Conservation (phyloP, 805 yeast species). For the Saccharomyces paradoxus region DNA sequence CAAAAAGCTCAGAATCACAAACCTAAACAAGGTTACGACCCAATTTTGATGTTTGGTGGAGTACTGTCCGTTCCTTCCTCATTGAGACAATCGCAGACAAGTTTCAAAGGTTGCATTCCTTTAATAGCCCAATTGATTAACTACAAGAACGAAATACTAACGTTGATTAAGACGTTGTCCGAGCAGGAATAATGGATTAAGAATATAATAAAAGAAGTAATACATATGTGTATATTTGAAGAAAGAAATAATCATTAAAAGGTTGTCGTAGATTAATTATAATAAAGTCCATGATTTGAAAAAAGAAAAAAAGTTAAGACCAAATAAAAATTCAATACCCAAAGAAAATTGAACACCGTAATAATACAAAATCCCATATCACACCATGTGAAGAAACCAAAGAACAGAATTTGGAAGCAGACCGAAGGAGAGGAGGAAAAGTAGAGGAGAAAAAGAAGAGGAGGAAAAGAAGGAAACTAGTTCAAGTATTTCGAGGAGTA, state of each 20-base stretch:
- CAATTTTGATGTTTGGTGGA: slow-evolving; percentile 28
- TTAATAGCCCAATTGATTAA: slow-evolving; percentile 19
- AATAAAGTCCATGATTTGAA: not conserved
- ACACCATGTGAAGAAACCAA: not conserved
- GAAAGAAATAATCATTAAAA: not conserved
- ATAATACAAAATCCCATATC: not conserved
- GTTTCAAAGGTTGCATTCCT: slow-evolving; percentile 20
- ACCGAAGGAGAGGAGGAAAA: not conserved
- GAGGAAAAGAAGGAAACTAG: not conserved
- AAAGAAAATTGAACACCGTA: not conserved
- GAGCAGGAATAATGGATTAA: not conserved
- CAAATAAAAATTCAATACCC: not conserved
- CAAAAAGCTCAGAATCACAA: slow-evolving; percentile 3
- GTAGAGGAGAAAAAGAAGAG: no score
- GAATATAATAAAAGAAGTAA: not conserved
- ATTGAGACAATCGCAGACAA: slow-evolving; percentile 21
- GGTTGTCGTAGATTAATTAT: not conserved
- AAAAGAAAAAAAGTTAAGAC: not conserved
- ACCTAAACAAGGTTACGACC: slow-evolving; percentile 11
- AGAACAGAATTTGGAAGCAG: not conserved
- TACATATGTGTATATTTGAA: not conserved
- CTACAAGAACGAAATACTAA: slow-evolving; percentile 10
- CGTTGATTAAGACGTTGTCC: slow-evolving; percentile 2
- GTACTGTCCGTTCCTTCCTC: slow-evolving; percentile 21
- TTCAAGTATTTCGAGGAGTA: slow-evolving; percentile 9